These are phyloP conservation scores for Capsicum rhomboideum DNA, from an alignment of 257 asterid genomes.

Conservation along the genomic window DNA sequence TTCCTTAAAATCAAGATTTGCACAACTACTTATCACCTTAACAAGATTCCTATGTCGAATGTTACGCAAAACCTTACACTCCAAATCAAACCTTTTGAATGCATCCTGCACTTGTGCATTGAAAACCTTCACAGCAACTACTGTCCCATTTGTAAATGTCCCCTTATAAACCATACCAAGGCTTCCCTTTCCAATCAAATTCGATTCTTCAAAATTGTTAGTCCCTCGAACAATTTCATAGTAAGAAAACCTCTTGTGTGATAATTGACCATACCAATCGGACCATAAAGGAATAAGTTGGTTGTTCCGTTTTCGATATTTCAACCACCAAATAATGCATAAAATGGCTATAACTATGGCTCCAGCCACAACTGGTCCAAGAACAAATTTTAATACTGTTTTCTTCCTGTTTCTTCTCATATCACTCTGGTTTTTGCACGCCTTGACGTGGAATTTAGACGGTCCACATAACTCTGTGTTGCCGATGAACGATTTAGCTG, in stretches of 20 bases:
- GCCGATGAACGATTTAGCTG: background rate
- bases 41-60: constrained; percentile 7
- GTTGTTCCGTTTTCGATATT: too few species aligned
- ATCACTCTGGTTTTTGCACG: background rate
- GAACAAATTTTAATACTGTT: background rate
- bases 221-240: background rate
- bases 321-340: too few species aligned
- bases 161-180: background rate
- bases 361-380: background rate
- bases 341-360: too few species aligned
- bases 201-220: background rate
- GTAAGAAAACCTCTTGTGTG: background rate
- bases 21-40: constrained; percentile 1
- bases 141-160: background rate
- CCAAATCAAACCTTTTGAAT: background rate
- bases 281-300: too few species aligned
- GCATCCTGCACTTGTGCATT: background rate
- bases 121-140: constrained; percentile 2
- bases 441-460: background rate
- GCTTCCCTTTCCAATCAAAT: constrained; percentile 5
- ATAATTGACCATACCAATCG: too few species aligned
- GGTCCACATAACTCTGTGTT: background rate
- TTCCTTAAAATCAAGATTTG: background rate
- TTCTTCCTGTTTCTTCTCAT: background rate
- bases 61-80: background rate